Evolutionary conservation across 1,284 basidiomycete species (phyloP), one percentile per base, ranked within the genome.

Genomic region (Fomitopsis pinicola): DNA sequence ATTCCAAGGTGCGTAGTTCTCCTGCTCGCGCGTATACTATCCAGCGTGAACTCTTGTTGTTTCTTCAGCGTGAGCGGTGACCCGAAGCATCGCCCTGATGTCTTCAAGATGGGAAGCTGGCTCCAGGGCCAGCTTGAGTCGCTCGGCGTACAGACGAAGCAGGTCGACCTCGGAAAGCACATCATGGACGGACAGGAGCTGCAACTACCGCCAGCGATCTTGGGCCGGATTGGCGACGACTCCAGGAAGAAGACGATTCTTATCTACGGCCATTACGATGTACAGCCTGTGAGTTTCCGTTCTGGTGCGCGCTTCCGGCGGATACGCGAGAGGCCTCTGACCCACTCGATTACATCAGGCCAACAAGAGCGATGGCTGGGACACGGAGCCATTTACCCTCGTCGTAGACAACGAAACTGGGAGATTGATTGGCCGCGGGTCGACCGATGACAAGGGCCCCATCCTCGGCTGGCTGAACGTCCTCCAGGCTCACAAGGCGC

Each of bases 391-490:
- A 0, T 99, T 98, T 79, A 82, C 80, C 57, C 85, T 99, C 46
- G 85, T 85, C 3, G 78, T 86, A 46, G 86, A 92, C 70, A 76
- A 83, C 64, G 80, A 82, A 69, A 86, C 86, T 3, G 90, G 87
- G 7, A 83, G 85, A 59, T 80, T 98, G 40, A 91, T 94, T 68
- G 97, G 97, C 2, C 91, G 97, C 58, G 95, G 95, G 15, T 86
- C 92, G 53, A 89, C 91, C 9, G 95, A 98, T 72, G 95, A 98
- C 80, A 98, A 98, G 76, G 95, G 95, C 2, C 94, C 94, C 7
- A 81, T 97, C 50, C 77, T 98, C 53, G 96, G 94, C 42, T 98
- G 97, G 97, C 77, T 99, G 65, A 97, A 99, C 74, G 91, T 95
- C 57, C 81, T 98, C 59, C 91, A 98, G 71, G 95, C 95, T 52